Percentiles rank a stretch among this genome's conserved stretches.
These are phyloP conservation scores for Aspergillus bertholletiae DNA, from an alignment of 495 filamentous ascomycete genomes.

Conservation along the genomic window DNA sequence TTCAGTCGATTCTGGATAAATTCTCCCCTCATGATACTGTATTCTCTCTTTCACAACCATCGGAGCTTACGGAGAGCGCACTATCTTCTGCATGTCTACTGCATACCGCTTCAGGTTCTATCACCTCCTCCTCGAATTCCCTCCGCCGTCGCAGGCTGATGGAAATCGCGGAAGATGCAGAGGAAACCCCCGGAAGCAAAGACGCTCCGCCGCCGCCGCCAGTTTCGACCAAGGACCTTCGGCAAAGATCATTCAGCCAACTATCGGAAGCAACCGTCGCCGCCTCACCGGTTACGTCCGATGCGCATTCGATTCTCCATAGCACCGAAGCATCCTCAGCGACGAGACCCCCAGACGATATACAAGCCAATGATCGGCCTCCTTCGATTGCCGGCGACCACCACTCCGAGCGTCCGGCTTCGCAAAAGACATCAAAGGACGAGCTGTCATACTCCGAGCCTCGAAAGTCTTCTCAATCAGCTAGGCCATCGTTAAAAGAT, in stretches of 20 bases:
- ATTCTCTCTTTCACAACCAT: constrained; percentile 65
- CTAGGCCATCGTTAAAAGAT: constrained; percentile 58
- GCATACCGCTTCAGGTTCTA: constrained; percentile 84
- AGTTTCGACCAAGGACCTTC: constrained; percentile 15
- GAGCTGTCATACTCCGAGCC: constrained; percentile 39
- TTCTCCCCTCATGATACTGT: constrained; percentile 86
- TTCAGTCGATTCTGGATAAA: constrained; percentile 77
- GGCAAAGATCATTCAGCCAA: constrained; percentile 33
- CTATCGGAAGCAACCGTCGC: constrained; percentile 39
- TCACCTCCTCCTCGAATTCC: constrained; percentile 81
- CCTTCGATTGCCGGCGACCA: constrained; percentile 10
- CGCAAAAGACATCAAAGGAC: constrained; percentile 30
- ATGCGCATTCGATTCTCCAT: constrained; percentile 13
- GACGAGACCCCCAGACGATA: constrained; percentile 15
- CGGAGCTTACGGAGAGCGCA: constrained; percentile 81
- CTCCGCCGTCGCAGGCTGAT: constrained; percentile 70
- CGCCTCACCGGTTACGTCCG: constrained; percentile 17
- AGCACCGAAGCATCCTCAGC: constrained; percentile 14
- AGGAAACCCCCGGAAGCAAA: constrained; percentile 57
- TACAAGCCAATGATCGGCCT: constrained; percentile 17
- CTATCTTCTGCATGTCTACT: constrained; percentile 86
- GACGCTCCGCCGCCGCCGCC: constrained; percentile 38
- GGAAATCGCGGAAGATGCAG: constrained; percentile 83
- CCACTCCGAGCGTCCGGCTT: constrained; percentile 16
- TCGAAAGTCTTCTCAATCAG: constrained; percentile 60